phyloP scores from a whole-genome alignment of 306 rosid species.

The Fagus sylvatica region DNA sequence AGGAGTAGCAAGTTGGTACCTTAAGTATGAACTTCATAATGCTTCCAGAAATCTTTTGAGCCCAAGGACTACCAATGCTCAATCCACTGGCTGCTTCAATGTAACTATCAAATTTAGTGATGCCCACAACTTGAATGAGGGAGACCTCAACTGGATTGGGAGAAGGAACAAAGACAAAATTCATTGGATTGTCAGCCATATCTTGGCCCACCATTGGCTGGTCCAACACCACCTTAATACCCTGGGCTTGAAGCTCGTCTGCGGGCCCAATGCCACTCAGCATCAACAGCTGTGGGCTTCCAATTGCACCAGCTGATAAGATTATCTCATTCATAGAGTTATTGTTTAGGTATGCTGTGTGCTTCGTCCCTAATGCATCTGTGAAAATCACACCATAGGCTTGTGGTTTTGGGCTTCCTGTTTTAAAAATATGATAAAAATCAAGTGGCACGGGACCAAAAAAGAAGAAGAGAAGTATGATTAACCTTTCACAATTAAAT shows the following conservation, averaged over 20 bases:
- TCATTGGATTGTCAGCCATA: conserved; percentile 79
- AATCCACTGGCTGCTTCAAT: conserved; percentile 66
- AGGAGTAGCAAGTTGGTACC: too few relatives aligned
- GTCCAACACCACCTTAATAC: conserved; percentile 46
- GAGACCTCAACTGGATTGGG: conserved; percentile 74
- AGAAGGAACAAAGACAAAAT: conserved; percentile 55
- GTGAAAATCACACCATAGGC: conserved; percentile 65
- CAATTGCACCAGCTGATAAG: conserved; percentile 68
- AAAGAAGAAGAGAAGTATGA: too few relatives aligned
- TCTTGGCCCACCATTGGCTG: conserved; percentile 70
- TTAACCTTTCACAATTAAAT: too few relatives aligned
- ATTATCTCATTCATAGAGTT: conserved; percentile 49
- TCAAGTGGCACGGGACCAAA: too few relatives aligned
- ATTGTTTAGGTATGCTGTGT: conserved; percentile 40
- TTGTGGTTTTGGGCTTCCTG: conserved; percentile 48
- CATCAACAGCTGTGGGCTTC: conserved; percentile 72
- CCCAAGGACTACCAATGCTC: conserved; percentile 36
- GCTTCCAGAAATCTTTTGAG: too few relatives aligned
- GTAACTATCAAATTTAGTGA: conserved; percentile 51
- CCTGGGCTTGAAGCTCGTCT: conserved; percentile 51
- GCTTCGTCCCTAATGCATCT: conserved; percentile 49
- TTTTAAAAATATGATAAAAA: too few relatives aligned
- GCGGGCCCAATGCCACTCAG: conserved; percentile 72
- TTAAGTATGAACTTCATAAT: too few relatives aligned
- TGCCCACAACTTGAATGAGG: conserved; percentile 63